phyloP scores from a whole-genome alignment of 73 alveolate species.

The Tetrahymena elliotti region DNA sequence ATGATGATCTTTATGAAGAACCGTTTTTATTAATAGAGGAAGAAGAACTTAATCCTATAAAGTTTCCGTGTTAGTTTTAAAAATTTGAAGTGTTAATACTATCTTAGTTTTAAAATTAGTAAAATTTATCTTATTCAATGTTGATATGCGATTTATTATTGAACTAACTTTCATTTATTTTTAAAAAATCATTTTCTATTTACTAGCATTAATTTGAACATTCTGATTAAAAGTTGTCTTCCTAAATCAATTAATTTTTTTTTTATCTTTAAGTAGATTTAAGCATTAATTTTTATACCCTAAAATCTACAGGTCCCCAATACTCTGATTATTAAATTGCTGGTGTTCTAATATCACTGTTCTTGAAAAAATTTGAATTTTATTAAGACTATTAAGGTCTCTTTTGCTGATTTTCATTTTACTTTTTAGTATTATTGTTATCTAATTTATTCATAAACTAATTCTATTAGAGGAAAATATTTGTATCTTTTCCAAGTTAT shows the following conservation, averaged over 20 bases:
- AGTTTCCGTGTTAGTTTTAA: background rate
- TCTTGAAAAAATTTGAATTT: background rate
- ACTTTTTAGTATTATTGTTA: background rate
- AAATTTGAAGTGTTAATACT: background rate
- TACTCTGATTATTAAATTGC: background rate
- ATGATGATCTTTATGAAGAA: background rate
- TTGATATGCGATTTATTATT: background rate
- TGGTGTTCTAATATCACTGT: background rate
- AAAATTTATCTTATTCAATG: background rate
- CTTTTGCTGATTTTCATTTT: background rate
- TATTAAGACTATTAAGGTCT: background rate
- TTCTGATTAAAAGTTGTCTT: background rate
- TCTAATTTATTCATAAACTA: background rate
- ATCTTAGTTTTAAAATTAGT: background rate
- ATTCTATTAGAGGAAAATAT: background rate
- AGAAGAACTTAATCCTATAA: too few species aligned
- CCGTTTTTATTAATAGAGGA: background rate
- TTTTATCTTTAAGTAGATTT: background rate
- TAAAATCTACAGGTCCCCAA: background rate
- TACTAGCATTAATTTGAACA: background rate
- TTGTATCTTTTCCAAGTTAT: background rate
- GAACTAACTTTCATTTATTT: too few species aligned
- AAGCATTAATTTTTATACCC: background rate
- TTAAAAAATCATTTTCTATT: background rate
- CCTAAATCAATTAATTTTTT: background rate